A percentile compares a stretch with the other conserved stretches of the same genome.
Evolutionary conservation across 2,329 filamentous ascomycete genomes (phyloP).

Genomic region (Pseudonectria buxi): DNA sequence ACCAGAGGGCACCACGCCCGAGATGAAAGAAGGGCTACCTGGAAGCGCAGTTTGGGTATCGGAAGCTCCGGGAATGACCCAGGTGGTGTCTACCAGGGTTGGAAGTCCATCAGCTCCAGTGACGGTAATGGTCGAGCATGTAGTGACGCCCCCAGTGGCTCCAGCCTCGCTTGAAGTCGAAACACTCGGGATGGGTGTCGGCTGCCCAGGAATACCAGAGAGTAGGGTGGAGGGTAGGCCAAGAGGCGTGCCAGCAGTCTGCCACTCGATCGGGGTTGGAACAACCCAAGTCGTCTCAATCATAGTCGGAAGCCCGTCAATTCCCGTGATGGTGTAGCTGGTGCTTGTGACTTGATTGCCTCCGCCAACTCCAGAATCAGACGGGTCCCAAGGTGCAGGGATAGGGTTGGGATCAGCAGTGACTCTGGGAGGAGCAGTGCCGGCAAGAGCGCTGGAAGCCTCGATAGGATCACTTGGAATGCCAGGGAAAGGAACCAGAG

Average conservation of each 20-base stretch:
- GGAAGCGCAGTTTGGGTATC: slow-evolving; percentile 10
- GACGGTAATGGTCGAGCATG: slow-evolving; percentile 25
- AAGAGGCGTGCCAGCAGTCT: neutral
- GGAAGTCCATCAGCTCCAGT: slow-evolving; percentile 23
- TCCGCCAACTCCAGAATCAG: slow-evolving; percentile 3
- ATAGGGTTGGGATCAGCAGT: slow-evolving; percentile 6
- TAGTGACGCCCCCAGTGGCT: slow-evolving; percentile 13
- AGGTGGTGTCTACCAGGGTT: slow-evolving; percentile 26
- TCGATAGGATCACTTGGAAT: slow-evolving; percentile 6
- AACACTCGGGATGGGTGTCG: slow-evolving; percentile 8
- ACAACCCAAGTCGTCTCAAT: neutral
- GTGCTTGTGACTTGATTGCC: neutral
- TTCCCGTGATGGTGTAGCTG: slow-evolving; percentile 1
- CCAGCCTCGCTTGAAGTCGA: slow-evolving; percentile 4
- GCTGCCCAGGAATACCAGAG: slow-evolving; percentile 16
- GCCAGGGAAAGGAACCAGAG: slow-evolving; percentile 10
- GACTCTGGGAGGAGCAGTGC: slow-evolving; percentile 7
- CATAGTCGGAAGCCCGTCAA: neutral
- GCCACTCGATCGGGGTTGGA: slow-evolving; percentile 1
- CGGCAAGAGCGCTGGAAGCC: slow-evolving; percentile 12
- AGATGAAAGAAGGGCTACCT: too few species aligned
- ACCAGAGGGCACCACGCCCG: neutral
- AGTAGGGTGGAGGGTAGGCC: slow-evolving; percentile 13
- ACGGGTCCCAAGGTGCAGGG: slow-evolving; percentile 3
- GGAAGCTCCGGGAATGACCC: slow-evolving; percentile 18